Evolutionary conservation across 345 rosid genomes (phyloP), one percentile per base, ranked within the genome.

Genomic region (Populus deltoides): DNA sequence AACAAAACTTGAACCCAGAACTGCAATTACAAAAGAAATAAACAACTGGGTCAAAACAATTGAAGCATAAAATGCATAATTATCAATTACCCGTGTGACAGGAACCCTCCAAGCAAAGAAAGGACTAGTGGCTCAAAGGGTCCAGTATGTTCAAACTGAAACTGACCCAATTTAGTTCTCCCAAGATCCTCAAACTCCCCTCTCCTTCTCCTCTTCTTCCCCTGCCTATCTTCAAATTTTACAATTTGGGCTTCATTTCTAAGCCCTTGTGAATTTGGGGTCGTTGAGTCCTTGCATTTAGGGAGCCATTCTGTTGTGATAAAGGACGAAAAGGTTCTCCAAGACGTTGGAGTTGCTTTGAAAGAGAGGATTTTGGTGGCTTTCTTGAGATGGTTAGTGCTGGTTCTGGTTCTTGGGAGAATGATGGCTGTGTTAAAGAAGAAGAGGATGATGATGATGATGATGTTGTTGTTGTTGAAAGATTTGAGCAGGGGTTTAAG

Each of bases 351-450:
- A 95, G 88, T 80, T 93, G 98, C 83, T 82, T 88, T 1, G 89
- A 84, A 74, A 95, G 85, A 66, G 93, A 88, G 65, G 99, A 89
- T 83, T 92, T 95, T 4, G 98, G 98, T 62, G 99, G 99, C 83
- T 86, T 93, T 81, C 98, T 87, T 35, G 79, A 81, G 72, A 74
- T 84, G 41, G 20, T 12, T 31, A 53, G 31, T 25, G 77, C 8
- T 68, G 87, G 86, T n/a, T 85, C 85, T 2, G 82, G 65, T 47
- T 84, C 85, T 78, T 84, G 90, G 39, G 88, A 82, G 12, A 83
- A 82, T 29, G 86, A 76, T 62, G 81, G 33, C 62, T 74, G 77
- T 22, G 79, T 55, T 1, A 57, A 41, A 69, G 77, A 72, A 9
- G 87, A 55, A 2, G 89, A 81, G 20, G 86, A 77, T 0, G 45